Percentiles rank a stretch among this genome's conserved stretches.
Conservation (phyloP, 2,329 filamentous ascomycete genomes). For the Fusarium stilboides region DNA sequence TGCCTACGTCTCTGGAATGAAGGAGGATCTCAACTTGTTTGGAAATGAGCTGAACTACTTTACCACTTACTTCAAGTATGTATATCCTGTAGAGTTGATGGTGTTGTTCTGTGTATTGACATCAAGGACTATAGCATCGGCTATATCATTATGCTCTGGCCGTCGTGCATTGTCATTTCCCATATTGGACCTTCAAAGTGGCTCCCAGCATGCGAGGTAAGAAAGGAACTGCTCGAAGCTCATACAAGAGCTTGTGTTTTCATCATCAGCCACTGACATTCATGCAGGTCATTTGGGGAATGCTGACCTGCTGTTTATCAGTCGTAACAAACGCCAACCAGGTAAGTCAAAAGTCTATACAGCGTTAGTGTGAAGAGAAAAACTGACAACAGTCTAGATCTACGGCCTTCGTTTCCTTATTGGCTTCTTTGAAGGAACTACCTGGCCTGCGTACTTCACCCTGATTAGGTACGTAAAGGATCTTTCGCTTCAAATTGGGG, state of each 20-base stretch:
- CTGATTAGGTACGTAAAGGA: slow-evolving; percentile 25
- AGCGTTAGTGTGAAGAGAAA: not conserved
- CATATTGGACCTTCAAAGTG: slow-evolving; percentile 27
- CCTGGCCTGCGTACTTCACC: slow-evolving; percentile 30
- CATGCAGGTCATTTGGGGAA: not conserved
- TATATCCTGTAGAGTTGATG: not conserved
- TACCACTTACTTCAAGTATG: slow-evolving; percentile 5
- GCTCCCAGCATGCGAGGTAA: slow-evolving; percentile 21
- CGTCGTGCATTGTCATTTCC: slow-evolving; percentile 23
- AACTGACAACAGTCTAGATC: not conserved
- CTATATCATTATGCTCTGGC: slow-evolving; percentile 31
- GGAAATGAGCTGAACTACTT: slow-evolving; percentile 28
- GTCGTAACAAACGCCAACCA: not conserved
- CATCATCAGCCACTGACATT: not conserved
- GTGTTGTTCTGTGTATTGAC: not conserved
- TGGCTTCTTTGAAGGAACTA: slow-evolving; percentile 25
- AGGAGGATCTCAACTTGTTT: slow-evolving; percentile 20
- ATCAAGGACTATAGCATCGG: slow-evolving; percentile 8
- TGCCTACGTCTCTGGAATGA: slow-evolving; percentile 27
- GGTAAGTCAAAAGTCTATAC: not conserved
- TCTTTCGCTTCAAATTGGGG: not conserved
- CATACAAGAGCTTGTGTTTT: too few species aligned
- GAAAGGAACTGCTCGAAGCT: not conserved
- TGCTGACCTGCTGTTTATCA: not conserved
- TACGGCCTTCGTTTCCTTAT: slow-evolving; percentile 25